Base-by-base conservation (phyloP, 164 flowering plant species). In the Echeveria elegans region DNA sequence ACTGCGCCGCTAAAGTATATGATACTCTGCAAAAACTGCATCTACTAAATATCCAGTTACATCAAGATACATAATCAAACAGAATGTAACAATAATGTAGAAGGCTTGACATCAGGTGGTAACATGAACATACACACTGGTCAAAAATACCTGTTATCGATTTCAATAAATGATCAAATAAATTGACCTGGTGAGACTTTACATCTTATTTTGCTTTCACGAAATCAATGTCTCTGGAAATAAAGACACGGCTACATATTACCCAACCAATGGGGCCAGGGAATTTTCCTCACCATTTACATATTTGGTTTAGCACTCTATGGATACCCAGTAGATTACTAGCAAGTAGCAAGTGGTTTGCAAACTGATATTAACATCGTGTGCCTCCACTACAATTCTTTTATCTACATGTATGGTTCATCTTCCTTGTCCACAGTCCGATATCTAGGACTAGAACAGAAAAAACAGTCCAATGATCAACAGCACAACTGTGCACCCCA, bases 401-500 rank as follows among this genome's bases (percentile, higher is more conserved):
- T 3, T 53, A 53, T 53, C 18, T 53, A 53, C 18, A 53, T 53
- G 31, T 26, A 53, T 53, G 31, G 12, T 24, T 53, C 30, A 53
- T 26, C 28, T 21, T 52, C 29, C 45, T 45, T 18, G 0, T 50
- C 28, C 56, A 50, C 9, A 5, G 26, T 21, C 26, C 28, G 2
- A n/a, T 53, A 26, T 53, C 31, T 53, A 12, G 38, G 28, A n/a
- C 64, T 63, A 63, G 40, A 63, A 63, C 26, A 63, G 40, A 19
- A 63, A 24, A 63, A 63, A 32, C 65, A 38, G n/a, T 1, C 65
- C 65, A n/a, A 34, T n/a, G 7, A 63, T 63, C 24, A 63, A 34
- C 37, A 63, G 28, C 43, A 63, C 65, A 19, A 34, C 45, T 9
- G 65, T 63, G 28, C 65, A 63, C 11, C 43, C 43, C 65, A 63